A percentile compares a stretch with the other conserved stretches of the same genome.
These are phyloP conservation scores for Colletotrichum zoysiae DNA, from an alignment of 2,329 filamentous ascomycete genomes.

Conservation along the genomic window DNA sequence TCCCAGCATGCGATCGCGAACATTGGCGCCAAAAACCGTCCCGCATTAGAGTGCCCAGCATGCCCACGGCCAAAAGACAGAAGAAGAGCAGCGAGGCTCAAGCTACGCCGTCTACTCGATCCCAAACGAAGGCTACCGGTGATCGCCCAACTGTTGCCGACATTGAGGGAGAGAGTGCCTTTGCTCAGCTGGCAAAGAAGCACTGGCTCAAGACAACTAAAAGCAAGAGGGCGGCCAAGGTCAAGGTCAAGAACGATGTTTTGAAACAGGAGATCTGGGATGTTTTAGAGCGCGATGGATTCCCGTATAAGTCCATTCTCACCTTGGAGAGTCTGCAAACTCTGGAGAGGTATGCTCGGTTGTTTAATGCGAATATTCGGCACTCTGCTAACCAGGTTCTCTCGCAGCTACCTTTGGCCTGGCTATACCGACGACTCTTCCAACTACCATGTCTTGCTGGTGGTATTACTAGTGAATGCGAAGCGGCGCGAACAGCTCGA, in stretches of 20 bases:
- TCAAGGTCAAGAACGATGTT: slow-evolving; percentile 85
- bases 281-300: slow-evolving; percentile 83
- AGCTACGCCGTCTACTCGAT: slow-evolving; percentile 47
- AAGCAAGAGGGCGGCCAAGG: slow-evolving; percentile 68
- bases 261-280: slow-evolving; percentile 93
- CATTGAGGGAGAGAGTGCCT: slow-evolving; percentile 77
- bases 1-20: slow-evolving; percentile 29
- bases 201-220: slow-evolving; percentile 80
- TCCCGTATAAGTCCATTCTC: slow-evolving; percentile 81
- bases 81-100: slow-evolving; percentile 64
- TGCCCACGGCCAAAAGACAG: slow-evolving; percentile 72
- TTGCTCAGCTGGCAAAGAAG: slow-evolving; percentile 83
- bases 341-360: slow-evolving; percentile 75
- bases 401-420: slow-evolving; percentile 87
- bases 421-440: slow-evolving; percentile 89
- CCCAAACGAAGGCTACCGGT: slow-evolving; percentile 55
- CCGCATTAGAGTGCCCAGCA: slow-evolving; percentile 47
- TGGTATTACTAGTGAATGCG: slow-evolving; percentile 87
- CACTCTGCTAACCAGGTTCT: slow-evolving; percentile 45
- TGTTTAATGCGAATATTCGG: not conserved
- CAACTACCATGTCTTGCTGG: slow-evolving; percentile 90
- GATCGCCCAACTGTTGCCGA: slow-evolving; percentile 75
- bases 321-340: slow-evolving; percentile 91
- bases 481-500: slow-evolving; percentile 89
- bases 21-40: not conserved